Base-by-base conservation (phyloP, 2,329 filamentous ascomycete genomes). In the Penicillium expansum region DNA sequence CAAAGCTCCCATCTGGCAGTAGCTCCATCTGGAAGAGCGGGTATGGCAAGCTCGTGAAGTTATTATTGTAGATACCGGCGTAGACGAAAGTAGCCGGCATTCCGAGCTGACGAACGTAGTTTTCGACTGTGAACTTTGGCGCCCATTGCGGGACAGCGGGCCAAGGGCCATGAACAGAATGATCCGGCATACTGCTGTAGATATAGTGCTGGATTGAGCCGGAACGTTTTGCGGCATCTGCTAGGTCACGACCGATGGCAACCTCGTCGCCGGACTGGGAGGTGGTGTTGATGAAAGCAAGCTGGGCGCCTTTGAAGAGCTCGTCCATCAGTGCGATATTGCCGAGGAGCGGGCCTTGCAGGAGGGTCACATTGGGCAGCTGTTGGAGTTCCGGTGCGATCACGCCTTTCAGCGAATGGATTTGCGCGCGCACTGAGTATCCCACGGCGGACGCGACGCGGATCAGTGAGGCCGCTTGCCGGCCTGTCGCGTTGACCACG, bases 11-110 rank as follows among this genome's bases (percentile, higher is more conserved):
- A 67, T 97, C 91, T 1, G 81, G 74, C 74, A 91, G 87, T 45
- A 96, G 79, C 62, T 95, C 91, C 89, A 97, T 96, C 77, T 92
- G 94, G 78, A 97, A 97, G 4, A 97, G 82, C 1, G 94, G 94
- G 70, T 96, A 97, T 1, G 86, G 86, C 32, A 97, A 82, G 45
- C 90, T 94, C 30, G 93, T 97, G 76, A 97, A 99, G 74, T 99
- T 97, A 77, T 97, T 97, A 81, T 97, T 96, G 81, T 97, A 99
- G 67, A 97, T 97, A 58, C 93, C 94, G 10, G 92, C 91, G 75
- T 97, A 97, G 63, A 97, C 88, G 74, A 96, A 97, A 0, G 93
- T 97, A 1, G 92, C 87, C 0, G 91, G 91, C 11, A 97, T 81
- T 10, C 87, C 87, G 39, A 96, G 84, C 71, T 91, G 85, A 56